Evolutionary conservation across 306 rosid species (phyloP), one percentile per base, ranked within the genome.

Genomic region (Crotalaria pallida): DNA sequence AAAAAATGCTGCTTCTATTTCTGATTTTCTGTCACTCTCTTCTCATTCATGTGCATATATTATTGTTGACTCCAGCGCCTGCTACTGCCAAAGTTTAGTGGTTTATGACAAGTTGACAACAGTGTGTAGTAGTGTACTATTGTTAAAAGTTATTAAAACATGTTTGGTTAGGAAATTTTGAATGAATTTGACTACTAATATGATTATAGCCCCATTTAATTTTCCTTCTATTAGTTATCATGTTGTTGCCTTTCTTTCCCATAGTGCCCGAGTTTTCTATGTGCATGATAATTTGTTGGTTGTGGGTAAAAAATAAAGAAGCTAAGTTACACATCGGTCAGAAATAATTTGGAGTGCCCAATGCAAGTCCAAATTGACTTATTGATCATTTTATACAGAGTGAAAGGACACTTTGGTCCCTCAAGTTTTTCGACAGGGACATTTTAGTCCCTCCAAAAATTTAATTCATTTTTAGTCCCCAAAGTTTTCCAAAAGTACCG

Each of bases 61-160:
- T 69, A 33, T 19, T 22, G 52, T 60, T 33, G 11, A 52, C 56
- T 66, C 67, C 15, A 17, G n/a, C 61, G 45, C 55, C 50, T 36
- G 12, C 63, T 36, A 57, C 41, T 71, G 63, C 78, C 74, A 72
- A 71, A 55, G 64, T n/a, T n/a, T n/a, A 15, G 23, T 53, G 50
- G 47, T 69, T 48, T 51, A 47, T 29, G 41, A 65, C 27, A 13
- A 58, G 38, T 31, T 29, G 41, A 65, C 27, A 13, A 58, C 15
- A 23, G 19, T 22, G 26, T 7, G 10, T 0, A 34, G 10, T 0
- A 34, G 10, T 34, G 40, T 7, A 34, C 31, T 50, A 43, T 62
- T 36, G 7, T 3, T 27, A 22, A 55, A 31, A 23, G n/a, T n/a
- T n/a, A n/a, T 19, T 31, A 31, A 55, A 31, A 23, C 10, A 10